These are phyloP conservation scores for Coprinopsis marcescibilis DNA, from an alignment of 768 basidiomycete species.

Conservation along the genomic window DNA sequence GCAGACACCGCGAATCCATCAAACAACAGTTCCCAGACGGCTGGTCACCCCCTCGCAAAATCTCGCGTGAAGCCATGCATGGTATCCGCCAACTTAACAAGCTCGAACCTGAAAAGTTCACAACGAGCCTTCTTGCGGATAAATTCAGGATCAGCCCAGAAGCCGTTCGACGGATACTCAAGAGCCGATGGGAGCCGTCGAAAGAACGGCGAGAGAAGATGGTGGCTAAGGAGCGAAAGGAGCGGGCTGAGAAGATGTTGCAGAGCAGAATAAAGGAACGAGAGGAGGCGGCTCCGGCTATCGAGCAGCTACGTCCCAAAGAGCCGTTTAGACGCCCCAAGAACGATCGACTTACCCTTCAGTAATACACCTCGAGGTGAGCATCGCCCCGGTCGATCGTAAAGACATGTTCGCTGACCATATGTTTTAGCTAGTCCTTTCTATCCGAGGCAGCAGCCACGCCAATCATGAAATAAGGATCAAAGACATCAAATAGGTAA, in stretches of 20 bases:
- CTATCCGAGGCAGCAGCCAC: too few relatives aligned
- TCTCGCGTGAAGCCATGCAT: conserved; percentile 83
- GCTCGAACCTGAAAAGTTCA: conserved; percentile 58
- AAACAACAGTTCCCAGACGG: conserved; percentile 54
- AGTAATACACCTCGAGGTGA: too few relatives aligned
- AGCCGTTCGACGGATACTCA: conserved; percentile 73
- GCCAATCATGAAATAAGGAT: too few relatives aligned
- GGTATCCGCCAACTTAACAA: conserved; percentile 63
- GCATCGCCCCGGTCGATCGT: too few relatives aligned
- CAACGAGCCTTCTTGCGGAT: conserved; percentile 63
- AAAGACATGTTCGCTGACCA: too few relatives aligned
- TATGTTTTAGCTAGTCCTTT: too few relatives aligned
- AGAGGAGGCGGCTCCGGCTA: conserved; percentile 20
- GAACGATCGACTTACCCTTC: too few relatives aligned
- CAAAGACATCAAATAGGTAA: too few relatives aligned
- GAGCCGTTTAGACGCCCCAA: not conserved
- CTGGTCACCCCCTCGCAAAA: conserved; percentile 75
- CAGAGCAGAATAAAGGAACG: conserved; percentile 38
- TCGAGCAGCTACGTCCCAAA: not conserved
- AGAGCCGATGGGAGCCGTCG: conserved; percentile 65
- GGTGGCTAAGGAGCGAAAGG: conserved; percentile 44
- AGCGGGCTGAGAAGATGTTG: conserved; percentile 33
- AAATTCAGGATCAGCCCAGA: conserved; percentile 78
- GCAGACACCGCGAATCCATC: conserved; percentile 44
- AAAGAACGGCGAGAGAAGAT: conserved; percentile 45